Conservation (phyloP, 768 basidiomycete genomes). For the Tylopilus subfusipes region DNA sequence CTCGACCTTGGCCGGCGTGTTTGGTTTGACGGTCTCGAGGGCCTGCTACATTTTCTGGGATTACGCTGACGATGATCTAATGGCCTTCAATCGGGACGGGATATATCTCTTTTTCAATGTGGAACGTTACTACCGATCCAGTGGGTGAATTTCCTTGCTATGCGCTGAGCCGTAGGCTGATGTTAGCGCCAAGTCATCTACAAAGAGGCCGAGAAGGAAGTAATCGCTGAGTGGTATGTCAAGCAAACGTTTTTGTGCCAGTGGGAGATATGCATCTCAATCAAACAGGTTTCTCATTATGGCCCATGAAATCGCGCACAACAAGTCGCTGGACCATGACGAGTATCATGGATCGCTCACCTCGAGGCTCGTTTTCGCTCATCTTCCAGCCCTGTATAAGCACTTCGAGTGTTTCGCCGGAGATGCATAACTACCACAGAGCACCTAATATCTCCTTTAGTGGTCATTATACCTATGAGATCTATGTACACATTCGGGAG, state of each 20-base stretch:
- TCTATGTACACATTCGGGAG: too few relatives aligned
- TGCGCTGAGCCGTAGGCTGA: neutral
- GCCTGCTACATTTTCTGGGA: constrained; percentile 17
- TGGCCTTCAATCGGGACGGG: constrained; percentile 20
- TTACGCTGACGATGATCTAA: constrained; percentile 13
- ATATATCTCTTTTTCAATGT: constrained; percentile 12
- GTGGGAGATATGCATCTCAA: neutral
- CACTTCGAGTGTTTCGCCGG: neutral
- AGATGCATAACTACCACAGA: neutral
- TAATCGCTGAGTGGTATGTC: constrained; percentile 10
- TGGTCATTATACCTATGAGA: too few relatives aligned
- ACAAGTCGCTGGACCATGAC: constrained; percentile 9
- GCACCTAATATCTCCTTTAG: too few relatives aligned
- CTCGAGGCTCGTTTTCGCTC: constrained; percentile 4
- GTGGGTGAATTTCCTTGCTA: neutral
- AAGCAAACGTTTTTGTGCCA: neutral
- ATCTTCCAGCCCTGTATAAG: neutral
- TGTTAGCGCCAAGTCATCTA: neutral
- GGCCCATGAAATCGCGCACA: constrained; percentile 28
- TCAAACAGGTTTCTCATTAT: constrained; percentile 26
- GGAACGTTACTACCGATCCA: constrained; percentile 5
- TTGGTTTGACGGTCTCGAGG: neutral
- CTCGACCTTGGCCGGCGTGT: neutral
- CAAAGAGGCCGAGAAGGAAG: neutral
- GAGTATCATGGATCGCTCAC: too few relatives aligned